Percentiles rank a stretch among this genome's conserved stretches.
Evolutionary conservation across 768 basidiomycete species (phyloP).

Genomic region (Cytidiella melzeri): DNA sequence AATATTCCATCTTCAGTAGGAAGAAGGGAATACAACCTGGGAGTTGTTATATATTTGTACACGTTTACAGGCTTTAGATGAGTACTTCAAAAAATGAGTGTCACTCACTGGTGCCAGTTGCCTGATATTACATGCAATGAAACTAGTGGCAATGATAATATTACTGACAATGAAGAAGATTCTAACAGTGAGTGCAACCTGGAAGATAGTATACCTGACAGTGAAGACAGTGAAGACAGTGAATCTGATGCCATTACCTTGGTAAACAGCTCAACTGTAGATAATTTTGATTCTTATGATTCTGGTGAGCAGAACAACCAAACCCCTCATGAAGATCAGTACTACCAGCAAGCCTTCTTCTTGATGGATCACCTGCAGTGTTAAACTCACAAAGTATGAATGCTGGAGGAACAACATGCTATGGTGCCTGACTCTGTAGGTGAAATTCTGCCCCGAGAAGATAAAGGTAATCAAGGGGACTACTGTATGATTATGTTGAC

Average conservation of each 20-base stretch:
- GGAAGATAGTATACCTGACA: background rate
- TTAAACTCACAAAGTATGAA: constrained; percentile 18
- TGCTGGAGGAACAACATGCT: background rate
- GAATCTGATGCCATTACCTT: background rate
- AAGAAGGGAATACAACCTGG: background rate
- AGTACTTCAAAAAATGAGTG: background rate
- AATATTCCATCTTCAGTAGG: background rate
- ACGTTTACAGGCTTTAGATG: background rate
- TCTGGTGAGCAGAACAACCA: background rate
- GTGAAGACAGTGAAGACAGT: background rate
- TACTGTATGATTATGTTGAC: constrained; percentile 13
- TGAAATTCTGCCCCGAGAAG: constrained; percentile 22
- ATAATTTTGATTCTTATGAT: too few species aligned
- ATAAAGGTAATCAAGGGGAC: constrained; percentile 18
- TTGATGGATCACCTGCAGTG: constrained; percentile 11
- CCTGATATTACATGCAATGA: background rate
- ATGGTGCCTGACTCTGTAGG: constrained; percentile 27
- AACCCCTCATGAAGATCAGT: background rate
- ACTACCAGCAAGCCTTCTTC: background rate
- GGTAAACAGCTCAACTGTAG: background rate
- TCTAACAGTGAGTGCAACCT: background rate
- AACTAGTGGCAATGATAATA: background rate
- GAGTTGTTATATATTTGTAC: background rate
- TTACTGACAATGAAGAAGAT: background rate
- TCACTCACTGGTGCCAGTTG: background rate